Percentiles rank a stretch among this genome's conserved stretches.
Evolutionary conservation across 495 filamentous ascomycete species (phyloP).

Genomic region (Aspergillus heteromorphus): DNA sequence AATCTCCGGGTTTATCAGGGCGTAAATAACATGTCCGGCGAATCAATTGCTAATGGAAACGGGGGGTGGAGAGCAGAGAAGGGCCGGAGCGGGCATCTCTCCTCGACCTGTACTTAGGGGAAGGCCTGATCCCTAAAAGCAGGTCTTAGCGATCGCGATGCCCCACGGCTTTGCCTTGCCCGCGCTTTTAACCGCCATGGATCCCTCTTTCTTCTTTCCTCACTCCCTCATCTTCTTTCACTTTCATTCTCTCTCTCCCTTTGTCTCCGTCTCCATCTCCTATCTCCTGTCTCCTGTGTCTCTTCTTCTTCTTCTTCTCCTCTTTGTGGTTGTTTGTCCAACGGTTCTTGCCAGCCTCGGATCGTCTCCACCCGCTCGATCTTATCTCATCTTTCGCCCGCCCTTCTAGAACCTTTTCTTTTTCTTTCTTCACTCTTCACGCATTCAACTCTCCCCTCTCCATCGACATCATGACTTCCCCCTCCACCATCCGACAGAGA

Average conservation of each 20-base stretch:
- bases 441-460: not conserved
- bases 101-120: constrained; percentile 51
- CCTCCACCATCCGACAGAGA: constrained; percentile 69
- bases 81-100: constrained; percentile 35
- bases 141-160: constrained; percentile 40
- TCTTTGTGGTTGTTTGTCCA: not conserved
- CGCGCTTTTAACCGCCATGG: constrained; percentile 13
- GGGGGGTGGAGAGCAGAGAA: constrained; percentile 11
- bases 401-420: constrained; percentile 15
- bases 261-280: no score
- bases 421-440: constrained; percentile 8
- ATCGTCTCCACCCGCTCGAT: constrained; percentile 3
- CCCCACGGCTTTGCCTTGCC: constrained; percentile 11
- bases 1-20: not conserved
- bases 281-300: not conserved
- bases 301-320: not conserved
- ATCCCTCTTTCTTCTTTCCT: not conserved
- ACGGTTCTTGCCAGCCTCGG: not conserved
- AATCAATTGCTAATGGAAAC: constrained; percentile 24
- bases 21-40: not conserved
- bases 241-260: not conserved
- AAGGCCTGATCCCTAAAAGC: constrained; percentile 45
- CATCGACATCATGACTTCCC: constrained; percentile 50
- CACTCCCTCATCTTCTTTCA: constrained; percentile 4
- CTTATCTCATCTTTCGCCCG: constrained; percentile 10